A percentile compares a stretch with the other conserved stretches of the same genome.
These are phyloP conservation scores for Fusarium xyrophilum DNA, from an alignment of 2,329 filamentous ascomycete species.

Conservation along the genomic window DNA sequence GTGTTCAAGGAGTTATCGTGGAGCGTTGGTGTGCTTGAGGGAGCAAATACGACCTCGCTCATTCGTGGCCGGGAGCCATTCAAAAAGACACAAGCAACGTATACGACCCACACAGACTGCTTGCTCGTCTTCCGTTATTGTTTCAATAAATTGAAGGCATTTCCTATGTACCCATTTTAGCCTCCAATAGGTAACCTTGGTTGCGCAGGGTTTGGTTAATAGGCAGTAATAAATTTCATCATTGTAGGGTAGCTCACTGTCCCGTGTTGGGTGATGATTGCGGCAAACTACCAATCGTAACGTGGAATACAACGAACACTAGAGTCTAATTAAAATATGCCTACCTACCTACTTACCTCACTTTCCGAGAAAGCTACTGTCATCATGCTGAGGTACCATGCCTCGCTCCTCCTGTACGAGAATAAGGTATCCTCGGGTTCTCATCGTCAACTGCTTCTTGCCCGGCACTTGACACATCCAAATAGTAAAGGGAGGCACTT, in stretches of 20 bases:
- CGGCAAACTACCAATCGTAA: not conserved
- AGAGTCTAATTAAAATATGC: not conserved
- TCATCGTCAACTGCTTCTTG: not conserved
- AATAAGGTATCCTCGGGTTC: not conserved
- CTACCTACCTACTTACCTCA: too few relatives aligned
- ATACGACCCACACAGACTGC: not conserved
- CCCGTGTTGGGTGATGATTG: too few relatives aligned
- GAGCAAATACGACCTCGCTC: accelerated
- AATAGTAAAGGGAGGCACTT: not conserved
- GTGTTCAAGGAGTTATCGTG: conserved; percentile 46
- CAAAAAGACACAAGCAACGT: not conserved
- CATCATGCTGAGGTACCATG: not conserved
- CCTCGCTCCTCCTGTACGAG: too few relatives aligned
- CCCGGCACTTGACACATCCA: not conserved
- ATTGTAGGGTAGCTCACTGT: not conserved
- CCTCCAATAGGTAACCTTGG: not conserved
- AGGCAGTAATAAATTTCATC: not conserved
- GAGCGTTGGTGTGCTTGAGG: conserved; percentile 50
- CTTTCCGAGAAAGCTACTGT: not conserved
- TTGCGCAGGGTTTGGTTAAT: not conserved
- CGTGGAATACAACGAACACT: not conserved
- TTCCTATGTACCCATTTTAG: not conserved
- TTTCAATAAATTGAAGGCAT: accelerated
- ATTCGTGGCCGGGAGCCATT: accelerated
- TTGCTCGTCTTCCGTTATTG: not conserved